These are phyloP conservation scores for Trichoderma gamsii DNA, from an alignment of 495 filamentous ascomycete genomes.

Conservation along the genomic window DNA sequence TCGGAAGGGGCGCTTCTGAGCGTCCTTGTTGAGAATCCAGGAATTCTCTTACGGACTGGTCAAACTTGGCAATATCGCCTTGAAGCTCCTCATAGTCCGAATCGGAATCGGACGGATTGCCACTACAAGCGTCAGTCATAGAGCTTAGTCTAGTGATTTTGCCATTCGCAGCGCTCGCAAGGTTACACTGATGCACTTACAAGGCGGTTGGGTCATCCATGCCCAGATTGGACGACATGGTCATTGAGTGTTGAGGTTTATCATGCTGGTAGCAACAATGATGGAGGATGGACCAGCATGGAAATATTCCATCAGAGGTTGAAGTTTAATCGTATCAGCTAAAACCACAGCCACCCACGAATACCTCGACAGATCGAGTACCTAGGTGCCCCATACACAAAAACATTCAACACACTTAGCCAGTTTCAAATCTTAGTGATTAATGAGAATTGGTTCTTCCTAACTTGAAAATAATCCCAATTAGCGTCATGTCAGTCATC, in stretches of 20 bases:
- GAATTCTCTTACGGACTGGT: slow-evolving; percentile 20
- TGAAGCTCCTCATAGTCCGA: slow-evolving; percentile 35
- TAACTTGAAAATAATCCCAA: no score
- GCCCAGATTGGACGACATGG: neutral
- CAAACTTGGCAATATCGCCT: slow-evolving; percentile 31
- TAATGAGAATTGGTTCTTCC: no score
- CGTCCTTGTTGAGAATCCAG: slow-evolving; percentile 19
- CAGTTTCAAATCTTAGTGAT: no score
- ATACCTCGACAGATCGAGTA: no score
- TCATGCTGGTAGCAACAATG: neutral
- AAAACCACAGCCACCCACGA: no score
- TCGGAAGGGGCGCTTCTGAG: slow-evolving; percentile 8
- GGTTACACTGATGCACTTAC: neutral
- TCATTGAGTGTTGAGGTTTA: neutral
- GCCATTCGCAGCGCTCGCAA: neutral
- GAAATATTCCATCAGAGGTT: neutral
- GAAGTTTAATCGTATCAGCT: no score
- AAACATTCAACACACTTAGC: no score
- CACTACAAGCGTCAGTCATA: slow-evolving; percentile 18
- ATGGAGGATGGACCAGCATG: neutral
- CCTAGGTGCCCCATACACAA: no score
- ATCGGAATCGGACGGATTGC: slow-evolving; percentile 33
- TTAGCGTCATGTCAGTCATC: no score
- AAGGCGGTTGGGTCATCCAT: neutral
- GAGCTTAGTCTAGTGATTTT: neutral